Evolutionary conservation across 106 monocot genomes (phyloP).

Genomic region (Dendrobium nobile): DNA sequence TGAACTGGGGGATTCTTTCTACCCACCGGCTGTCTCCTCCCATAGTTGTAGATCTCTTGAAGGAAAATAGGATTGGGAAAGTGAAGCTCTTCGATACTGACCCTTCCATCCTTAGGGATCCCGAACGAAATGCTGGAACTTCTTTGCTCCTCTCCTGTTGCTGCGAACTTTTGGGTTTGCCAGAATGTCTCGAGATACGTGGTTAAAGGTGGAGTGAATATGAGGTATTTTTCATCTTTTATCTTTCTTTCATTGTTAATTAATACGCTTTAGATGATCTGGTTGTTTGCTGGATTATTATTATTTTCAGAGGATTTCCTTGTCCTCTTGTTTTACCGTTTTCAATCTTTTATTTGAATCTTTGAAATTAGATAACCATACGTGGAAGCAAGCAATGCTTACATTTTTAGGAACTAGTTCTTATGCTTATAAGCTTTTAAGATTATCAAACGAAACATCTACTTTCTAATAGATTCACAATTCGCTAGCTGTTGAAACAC

Average conservation of each 20-base stretch:
- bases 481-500: not conserved
- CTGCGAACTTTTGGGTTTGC: conserved; percentile 56
- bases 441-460: not conserved
- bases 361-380: not conserved
- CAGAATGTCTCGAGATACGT: conserved; percentile 73
- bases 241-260: not conserved
- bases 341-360: not conserved
- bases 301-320: not conserved
- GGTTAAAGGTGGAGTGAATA: conserved; percentile 63
- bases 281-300: not conserved
- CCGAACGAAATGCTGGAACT: conserved; percentile 64
- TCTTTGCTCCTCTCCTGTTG: conserved; percentile 40
- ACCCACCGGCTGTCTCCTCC: conserved; percentile 64
- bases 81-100: conserved; percentile 91
- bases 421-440: no score
- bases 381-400: no score
- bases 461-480: not conserved
- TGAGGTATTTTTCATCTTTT: conserved; percentile 37
- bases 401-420: no score
- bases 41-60: conserved; percentile 77
- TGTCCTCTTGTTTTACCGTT: not conserved
- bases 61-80: conserved; percentile 63
- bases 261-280: not conserved
- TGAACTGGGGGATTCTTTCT: conserved; percentile 86
- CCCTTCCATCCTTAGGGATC: conserved; percentile 42